Conservation (phyloP, 768 basidiomycete species). For the Suillus sp. region DNA sequence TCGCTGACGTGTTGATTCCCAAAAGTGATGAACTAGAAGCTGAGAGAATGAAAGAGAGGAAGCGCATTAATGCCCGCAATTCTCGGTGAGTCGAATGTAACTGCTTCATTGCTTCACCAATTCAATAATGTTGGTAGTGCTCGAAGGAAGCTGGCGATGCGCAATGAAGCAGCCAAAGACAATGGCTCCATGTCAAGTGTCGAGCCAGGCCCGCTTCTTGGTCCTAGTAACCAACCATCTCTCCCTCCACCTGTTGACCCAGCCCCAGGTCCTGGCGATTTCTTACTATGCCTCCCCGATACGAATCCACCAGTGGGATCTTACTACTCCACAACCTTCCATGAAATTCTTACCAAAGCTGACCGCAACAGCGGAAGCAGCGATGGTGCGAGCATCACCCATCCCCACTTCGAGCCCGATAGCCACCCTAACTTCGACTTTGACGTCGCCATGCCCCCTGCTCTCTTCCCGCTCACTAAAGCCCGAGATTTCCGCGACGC, state of each 20-base stretch:
- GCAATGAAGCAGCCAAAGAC: neutral
- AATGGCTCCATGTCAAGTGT: neutral
- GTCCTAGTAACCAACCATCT: neutral
- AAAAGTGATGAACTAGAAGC: constrained; percentile 5
- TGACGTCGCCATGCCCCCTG: neutral
- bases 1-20: neutral
- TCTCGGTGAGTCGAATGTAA: constrained; percentile 1
- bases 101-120: neutral
- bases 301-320: neutral
- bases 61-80: constrained; percentile 1
- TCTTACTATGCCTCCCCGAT: constrained; percentile 4
- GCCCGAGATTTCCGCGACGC: constrained; percentile 1
- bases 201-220: neutral
- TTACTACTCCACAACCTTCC: constrained; percentile 6
- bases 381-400: neutral
- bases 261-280: neutral
- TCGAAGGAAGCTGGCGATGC: constrained; percentile 7
- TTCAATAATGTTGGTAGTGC: neutral
- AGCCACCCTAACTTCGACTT: neutral
- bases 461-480: neutral
- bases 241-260: neutral
- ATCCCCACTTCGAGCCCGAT: neutral
- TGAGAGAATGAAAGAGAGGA: constrained; percentile 6
- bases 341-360: constrained; percentile 3
- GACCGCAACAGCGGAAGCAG: neutral